phyloP scores from a whole-genome alignment of 23 red algal species.

The Gracilaria domingensis region DNA sequence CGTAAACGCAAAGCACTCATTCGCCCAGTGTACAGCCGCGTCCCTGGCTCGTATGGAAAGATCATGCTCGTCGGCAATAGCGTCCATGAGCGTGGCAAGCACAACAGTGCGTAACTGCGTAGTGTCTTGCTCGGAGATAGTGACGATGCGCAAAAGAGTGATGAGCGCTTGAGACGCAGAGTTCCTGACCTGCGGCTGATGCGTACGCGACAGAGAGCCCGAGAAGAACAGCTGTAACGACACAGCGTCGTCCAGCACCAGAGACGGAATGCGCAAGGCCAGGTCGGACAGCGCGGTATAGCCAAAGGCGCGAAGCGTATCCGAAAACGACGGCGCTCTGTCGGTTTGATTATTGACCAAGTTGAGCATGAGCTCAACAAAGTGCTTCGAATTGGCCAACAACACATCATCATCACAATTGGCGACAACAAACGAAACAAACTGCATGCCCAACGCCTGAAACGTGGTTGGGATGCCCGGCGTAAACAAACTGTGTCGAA shows the following conservation, averaged over 20 bases:
- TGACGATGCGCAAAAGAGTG: slow-evolving; percentile 34
- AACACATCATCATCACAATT: slow-evolving; percentile 45
- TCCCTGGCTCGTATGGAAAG: slow-evolving; percentile 37
- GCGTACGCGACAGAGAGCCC: not conserved
- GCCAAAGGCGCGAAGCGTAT: slow-evolving; percentile 57
- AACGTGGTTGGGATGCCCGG: slow-evolving; percentile 55
- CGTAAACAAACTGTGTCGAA: slow-evolving; percentile 17
- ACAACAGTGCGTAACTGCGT: slow-evolving; percentile 1
- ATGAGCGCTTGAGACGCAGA: slow-evolving; percentile 66
- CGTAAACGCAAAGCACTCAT: slow-evolving; percentile 59
- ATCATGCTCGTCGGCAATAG: slow-evolving; percentile 37
- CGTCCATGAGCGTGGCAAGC: slow-evolving; percentile 31
- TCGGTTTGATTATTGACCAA: slow-evolving; percentile 40
- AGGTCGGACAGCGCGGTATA: slow-evolving; percentile 53
- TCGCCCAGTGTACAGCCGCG: slow-evolving; percentile 76
- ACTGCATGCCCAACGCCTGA: slow-evolving; percentile 71
- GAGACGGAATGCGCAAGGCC: slow-evolving; percentile 35
- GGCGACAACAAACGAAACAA: slow-evolving; percentile 58
- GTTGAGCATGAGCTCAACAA: slow-evolving; percentile 55
- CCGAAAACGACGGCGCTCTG: slow-evolving; percentile 42
- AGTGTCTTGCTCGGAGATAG: not conserved
- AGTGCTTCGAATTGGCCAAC: not conserved
- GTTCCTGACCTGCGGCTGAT: slow-evolving; percentile 48
- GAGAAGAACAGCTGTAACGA: slow-evolving; percentile 60
- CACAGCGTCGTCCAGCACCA: slow-evolving; percentile 1